These are phyloP conservation scores for Leishmania tropica DNA, from an alignment of 208 protist species.

Conservation along the genomic window DNA sequence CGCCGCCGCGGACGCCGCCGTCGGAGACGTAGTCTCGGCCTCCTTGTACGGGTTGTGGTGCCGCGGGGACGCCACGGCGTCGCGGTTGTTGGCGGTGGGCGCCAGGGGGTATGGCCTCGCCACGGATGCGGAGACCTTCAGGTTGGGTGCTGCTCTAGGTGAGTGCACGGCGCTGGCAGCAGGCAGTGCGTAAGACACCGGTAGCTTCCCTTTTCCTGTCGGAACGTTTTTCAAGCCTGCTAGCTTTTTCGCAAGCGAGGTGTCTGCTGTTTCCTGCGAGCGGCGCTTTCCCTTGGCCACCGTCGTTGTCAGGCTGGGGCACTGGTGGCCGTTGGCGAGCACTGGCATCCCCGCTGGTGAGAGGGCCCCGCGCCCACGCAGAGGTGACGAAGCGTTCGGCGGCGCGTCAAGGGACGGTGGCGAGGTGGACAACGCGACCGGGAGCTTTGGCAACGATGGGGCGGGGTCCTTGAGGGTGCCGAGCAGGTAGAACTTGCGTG, in stretches of 20 bases:
- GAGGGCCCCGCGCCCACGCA: background rate
- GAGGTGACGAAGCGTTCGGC: background rate
- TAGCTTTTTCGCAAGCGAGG: slow-evolving; percentile 23
- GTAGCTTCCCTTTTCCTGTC: slow-evolving; percentile 19
- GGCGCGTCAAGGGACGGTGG: background rate
- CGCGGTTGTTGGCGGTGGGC: slow-evolving; percentile 3
- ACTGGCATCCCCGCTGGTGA: slow-evolving; percentile 4
- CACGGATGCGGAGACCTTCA: slow-evolving; percentile 2
- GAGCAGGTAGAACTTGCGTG: slow-evolving; percentile 37
- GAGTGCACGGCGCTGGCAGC: slow-evolving; percentile 12
- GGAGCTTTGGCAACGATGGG: background rate
- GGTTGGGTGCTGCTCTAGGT: background rate
- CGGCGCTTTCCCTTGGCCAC: slow-evolving; percentile 5
- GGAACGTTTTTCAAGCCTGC: slow-evolving; percentile 30
- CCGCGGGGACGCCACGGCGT: slow-evolving; percentile 5
- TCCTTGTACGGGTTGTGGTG: slow-evolving; percentile 14
- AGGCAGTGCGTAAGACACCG: background rate
- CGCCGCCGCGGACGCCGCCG: background rate
- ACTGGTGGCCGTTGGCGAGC: slow-evolving; percentile 4
- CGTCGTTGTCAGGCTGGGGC: background rate
- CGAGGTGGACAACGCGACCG: slow-evolving; percentile 4
- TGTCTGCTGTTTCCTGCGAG: slow-evolving; percentile 16
- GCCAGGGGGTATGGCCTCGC: background rate
- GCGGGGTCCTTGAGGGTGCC: slow-evolving; percentile 8
- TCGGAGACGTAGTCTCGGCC: slow-evolving; percentile 3